phyloP scores from a whole-genome alignment of 2,329 filamentous ascomycete genomes.

The Hypoxylon sp. region DNA sequence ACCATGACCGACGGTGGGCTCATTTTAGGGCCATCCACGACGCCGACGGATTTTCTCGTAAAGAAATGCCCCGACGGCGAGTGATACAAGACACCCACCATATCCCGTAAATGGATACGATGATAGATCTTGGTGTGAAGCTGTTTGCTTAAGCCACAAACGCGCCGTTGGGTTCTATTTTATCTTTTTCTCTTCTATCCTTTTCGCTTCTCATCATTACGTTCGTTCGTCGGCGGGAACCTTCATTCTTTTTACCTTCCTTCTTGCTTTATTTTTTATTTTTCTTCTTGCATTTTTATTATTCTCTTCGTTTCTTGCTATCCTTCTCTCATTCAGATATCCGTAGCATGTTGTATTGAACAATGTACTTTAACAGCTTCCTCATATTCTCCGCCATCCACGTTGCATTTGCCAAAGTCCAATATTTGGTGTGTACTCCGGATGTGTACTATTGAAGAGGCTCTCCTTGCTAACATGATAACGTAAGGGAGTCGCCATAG shows the following conservation, averaged over 20 bases:
- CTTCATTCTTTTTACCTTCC: conserved; percentile 18
- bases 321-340: conserved; percentile 21
- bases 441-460: background rate
- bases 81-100: conserved; percentile 12
- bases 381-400: conserved; percentile 34
- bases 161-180: too few relatives aligned
- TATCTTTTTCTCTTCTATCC: conserved; percentile 9
- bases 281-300: conserved; percentile 10
- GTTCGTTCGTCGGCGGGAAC: conserved; percentile 25
- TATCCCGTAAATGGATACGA: conserved; percentile 1
- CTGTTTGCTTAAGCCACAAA: conserved; percentile 25
- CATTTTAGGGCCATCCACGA: background rate
- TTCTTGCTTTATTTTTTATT: background rate
- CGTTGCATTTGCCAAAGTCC: conserved; percentile 40
- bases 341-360: conserved; percentile 35
- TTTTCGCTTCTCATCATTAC: conserved; percentile 1
- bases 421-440: conserved; percentile 40
- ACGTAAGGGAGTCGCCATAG: conserved; percentile 53
- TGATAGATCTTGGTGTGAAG: conserved; percentile 21
- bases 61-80: conserved; percentile 20
- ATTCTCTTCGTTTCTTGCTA: conserved; percentile 6
- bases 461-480: conserved; percentile 13
- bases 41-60: background rate
- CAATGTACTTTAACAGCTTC: conserved; percentile 40
- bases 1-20: conserved; percentile 12